phyloP scores from a whole-genome alignment of 2,329 filamentous ascomycete genomes.

The Fusarium falciforme region DNA sequence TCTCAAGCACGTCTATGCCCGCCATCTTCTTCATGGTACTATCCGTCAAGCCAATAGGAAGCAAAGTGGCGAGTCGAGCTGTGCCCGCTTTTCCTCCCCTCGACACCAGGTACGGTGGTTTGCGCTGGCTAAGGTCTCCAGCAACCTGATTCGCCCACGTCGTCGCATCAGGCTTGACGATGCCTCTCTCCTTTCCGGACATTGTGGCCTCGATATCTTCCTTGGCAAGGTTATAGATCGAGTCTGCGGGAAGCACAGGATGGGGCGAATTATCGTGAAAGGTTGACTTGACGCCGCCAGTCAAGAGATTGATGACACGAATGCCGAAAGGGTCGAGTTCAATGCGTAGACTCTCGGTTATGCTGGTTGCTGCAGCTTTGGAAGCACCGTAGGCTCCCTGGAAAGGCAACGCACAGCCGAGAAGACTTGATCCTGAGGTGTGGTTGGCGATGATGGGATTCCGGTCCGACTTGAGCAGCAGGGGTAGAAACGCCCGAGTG shows the following conservation, averaged over 20 bases:
- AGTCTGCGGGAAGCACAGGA: conserved; percentile 8
- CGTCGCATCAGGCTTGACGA: background rate
- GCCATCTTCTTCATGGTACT: conserved; percentile 14
- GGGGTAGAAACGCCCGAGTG: conserved; percentile 36
- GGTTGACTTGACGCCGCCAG: conserved; percentile 38
- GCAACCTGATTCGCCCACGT: conserved; percentile 34
- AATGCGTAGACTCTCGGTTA: conserved; percentile 40
- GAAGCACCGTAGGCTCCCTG: conserved; percentile 45
- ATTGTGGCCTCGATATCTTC: conserved; percentile 23
- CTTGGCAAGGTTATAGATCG: conserved; percentile 30
- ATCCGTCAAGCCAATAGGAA: conserved; percentile 24
- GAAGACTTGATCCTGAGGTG: conserved; percentile 21
- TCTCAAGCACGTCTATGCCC: conserved; percentile 29
- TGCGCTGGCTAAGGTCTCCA: conserved; percentile 23
- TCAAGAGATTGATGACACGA: conserved; percentile 41
- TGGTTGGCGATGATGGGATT: conserved; percentile 35
- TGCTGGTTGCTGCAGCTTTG: conserved; percentile 39
- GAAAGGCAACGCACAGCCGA: conserved; percentile 23
- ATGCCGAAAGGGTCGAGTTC: conserved; percentile 46
- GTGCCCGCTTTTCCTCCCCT: conserved; percentile 16
- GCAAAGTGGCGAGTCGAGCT: conserved; percentile 2
- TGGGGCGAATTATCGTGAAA: conserved; percentile 16
- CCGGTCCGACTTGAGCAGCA: conserved; percentile 29
- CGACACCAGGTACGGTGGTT: conserved; percentile 22
- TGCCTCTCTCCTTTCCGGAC: background rate